Evolutionary conservation across 768 basidiomycete genomes (phyloP).

Genomic region (Auriscalpium microsporum): DNA sequence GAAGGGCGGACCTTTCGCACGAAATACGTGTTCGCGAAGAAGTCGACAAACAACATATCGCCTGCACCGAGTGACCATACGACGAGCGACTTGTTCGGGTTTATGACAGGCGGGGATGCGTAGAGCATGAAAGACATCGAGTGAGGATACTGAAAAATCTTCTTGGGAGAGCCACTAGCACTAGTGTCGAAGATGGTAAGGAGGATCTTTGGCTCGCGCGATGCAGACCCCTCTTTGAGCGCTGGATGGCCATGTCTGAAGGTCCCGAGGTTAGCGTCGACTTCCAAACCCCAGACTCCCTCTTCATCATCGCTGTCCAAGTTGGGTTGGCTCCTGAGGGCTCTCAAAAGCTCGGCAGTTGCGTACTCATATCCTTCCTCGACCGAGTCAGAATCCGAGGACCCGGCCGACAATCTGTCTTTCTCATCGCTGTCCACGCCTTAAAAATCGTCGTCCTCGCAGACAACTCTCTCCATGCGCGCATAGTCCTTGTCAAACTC

Average conservation of each 20-base stretch:
- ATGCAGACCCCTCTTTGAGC: neutral
- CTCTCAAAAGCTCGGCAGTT: neutral
- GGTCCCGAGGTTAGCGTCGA: neutral
- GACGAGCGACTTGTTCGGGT: constrained; percentile 19
- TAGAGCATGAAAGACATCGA: constrained; percentile 17
- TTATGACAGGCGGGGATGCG: constrained; percentile 22
- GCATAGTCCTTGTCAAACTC: neutral
- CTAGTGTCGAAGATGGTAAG: constrained; percentile 10
- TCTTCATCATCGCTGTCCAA: neutral
- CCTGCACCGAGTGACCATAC: constrained; percentile 24
- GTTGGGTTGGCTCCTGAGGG: neutral
- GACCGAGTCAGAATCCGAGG: neutral
- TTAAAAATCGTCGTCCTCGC: neutral
- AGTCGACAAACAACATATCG: constrained; percentile 22
- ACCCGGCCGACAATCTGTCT: neutral
- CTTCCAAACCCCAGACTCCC: neutral
- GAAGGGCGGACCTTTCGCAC: constrained; percentile 21
- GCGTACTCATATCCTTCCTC: constrained; percentile 1
- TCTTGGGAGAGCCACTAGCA: neutral
- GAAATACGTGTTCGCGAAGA: constrained; percentile 21
- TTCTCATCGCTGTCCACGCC: neutral
- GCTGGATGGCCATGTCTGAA: neutral
- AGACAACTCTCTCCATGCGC: neutral
- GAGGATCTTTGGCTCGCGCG: neutral
- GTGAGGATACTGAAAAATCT: constrained; percentile 13